Base-by-base conservation (phyloP, 192 early-diverging fungal genomes). In the Lunasporangiospora selenospora region DNA sequence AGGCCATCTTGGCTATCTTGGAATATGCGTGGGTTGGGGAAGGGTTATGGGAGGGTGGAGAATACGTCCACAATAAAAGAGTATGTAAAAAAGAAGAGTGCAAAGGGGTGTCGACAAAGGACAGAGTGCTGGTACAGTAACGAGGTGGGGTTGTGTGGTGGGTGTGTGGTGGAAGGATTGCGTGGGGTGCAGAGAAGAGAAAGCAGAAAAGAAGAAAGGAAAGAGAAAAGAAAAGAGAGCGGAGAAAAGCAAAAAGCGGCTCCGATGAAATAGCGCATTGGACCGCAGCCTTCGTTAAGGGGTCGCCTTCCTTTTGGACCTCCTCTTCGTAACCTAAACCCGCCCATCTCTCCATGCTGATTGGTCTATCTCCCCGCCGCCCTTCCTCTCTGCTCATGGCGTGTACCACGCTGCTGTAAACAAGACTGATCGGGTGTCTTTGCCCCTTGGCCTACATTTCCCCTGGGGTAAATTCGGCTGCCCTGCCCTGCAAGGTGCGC, bases 61-160 rank as follows among this genome's bases (percentile, higher is more conserved):
- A 73, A 34, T 73, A 73, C 69, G 69, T 63, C 69, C 69, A 51
- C 46, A 62, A 51, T 37, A 62, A 51, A 62, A 51, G 40, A 58
- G 9, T 18, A 46, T n/a, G n/a, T n/a, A 29, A 19, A 40, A 41
- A 34, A 50, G 13, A 27, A 50, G 40, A 37, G 24, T 33, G 32
- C 38, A 44, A 32, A 57, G 45, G n/a, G n/a, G n/a, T n/a, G n/a
- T n/a, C n/a, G n/a, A n/a, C n/a, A 51, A 62, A 47, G 29, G 32
- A 34, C 26, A 46, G 39, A 26, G 39, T 33, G 27, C 34, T 38
- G 13, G 30, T 53, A 29, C 27, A 27, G 21, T 43, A 32, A 24
- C 11, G 40, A 40, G 30, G 13, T 27, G 23, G 15, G 31, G 24
- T 53, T 18, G 15, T 40, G 43, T 30, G n/a, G 9, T 12, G 15